Conservation (phyloP, 139 green algal genomes). For the Auxenochlorella pyrenoidosa region DNA sequence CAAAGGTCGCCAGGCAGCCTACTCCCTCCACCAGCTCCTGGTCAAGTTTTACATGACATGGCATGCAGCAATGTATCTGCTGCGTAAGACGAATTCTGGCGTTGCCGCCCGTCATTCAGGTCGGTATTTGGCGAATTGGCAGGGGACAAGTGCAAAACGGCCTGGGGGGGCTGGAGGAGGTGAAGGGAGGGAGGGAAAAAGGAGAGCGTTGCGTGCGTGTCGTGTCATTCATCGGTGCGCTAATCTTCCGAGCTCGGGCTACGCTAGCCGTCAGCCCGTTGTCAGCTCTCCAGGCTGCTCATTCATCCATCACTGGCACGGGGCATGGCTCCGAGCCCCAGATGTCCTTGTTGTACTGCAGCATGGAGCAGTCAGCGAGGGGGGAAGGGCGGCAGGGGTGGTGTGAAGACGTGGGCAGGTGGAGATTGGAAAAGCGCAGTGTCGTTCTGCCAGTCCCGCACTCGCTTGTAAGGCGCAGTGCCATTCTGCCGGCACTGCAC, state of each 20-base stretch:
- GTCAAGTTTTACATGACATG: too few relatives aligned
- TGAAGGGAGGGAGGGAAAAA: neutral
- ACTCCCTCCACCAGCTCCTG: too few relatives aligned
- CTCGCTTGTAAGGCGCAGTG: neutral
- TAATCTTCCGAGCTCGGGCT: neutral
- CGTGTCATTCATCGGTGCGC: neutral
- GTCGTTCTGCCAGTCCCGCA: neutral
- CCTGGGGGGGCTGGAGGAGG: too few relatives aligned
- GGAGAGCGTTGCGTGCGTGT: neutral
- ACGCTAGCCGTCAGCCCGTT: neutral
- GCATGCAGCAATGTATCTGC: too few relatives aligned
- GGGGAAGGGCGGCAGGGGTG: too few relatives aligned
- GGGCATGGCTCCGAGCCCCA: slow-evolving; percentile 51
- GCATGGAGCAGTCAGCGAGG: too few relatives aligned
- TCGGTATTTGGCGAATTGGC: neutral
- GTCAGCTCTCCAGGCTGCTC: neutral
- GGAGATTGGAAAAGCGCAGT: neutral
- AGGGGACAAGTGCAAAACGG: slow-evolving; percentile 5
- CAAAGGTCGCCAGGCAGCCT: too few relatives aligned
- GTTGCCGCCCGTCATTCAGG: too few relatives aligned
- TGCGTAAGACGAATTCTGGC: too few relatives aligned
- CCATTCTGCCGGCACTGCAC: neutral
- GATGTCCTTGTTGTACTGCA: slow-evolving; percentile 51
- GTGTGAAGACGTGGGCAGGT: neutral
- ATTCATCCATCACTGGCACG: slow-evolving; percentile 41